A percentile compares a stretch with the other conserved stretches of the same genome.
These are phyloP conservation scores for Umbelopsis ramanniana DNA, from an alignment of 192 early-diverging fungal species.

Conservation along the genomic window DNA sequence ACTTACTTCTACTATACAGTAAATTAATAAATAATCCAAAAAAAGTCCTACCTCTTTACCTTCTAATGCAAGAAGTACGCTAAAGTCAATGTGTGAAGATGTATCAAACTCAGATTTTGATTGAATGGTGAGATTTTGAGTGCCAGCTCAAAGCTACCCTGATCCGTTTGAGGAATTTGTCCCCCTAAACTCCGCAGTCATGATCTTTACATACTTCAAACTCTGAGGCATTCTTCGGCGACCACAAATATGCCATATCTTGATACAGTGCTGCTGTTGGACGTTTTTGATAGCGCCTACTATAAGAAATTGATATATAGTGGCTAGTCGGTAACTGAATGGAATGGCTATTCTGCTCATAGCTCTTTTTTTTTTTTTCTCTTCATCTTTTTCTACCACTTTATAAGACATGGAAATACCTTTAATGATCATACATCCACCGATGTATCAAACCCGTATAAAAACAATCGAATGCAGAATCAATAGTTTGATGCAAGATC, in stretches of 20 bases:
- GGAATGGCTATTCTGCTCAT: not conserved
- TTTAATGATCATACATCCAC: not conserved
- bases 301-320: not conserved
- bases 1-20: too few relatives aligned
- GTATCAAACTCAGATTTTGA: too few relatives aligned
- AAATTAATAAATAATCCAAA: too few relatives aligned
- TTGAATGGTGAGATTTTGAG: too few relatives aligned
- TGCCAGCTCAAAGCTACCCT: too few relatives aligned
- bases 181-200: too few relatives aligned
- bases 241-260: not conserved
- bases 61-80: too few relatives aligned
- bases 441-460: not conserved
- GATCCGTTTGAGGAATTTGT: too few relatives aligned
- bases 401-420: constrained; percentile 9
- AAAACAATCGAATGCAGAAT: not conserved
- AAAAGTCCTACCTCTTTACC: too few relatives aligned
- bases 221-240: not conserved
- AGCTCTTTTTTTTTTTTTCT: not conserved
- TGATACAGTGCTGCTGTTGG: too few relatives aligned
- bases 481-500: constrained; percentile 7
- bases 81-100: too few relatives aligned
- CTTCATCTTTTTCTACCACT: not conserved
- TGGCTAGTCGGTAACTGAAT: not conserved
- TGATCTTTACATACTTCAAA: too few relatives aligned
- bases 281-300: not conserved